A percentile compares a stretch with the other conserved stretches of the same genome.
phyloP scores from a whole-genome alignment of 805 yeast genomes.

The Yamadazyma paraphyllophila region DNA sequence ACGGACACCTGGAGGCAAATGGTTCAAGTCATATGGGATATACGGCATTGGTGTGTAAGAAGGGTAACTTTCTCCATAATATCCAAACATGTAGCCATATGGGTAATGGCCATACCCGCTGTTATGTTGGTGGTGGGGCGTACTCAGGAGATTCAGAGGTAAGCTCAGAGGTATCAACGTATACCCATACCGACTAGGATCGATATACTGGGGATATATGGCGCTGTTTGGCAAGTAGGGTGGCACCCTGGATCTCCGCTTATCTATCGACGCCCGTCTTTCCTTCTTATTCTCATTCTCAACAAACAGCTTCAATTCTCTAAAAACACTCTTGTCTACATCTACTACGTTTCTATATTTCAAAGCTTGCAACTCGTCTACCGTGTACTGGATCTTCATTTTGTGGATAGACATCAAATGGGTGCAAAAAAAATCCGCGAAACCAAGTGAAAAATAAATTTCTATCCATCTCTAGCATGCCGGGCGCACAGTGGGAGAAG shows the following conservation, averaged over 20 bases:
- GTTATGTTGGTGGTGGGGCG: too few relatives aligned
- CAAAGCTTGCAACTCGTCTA: background rate
- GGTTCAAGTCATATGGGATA: background rate
- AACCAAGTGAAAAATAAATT: background rate
- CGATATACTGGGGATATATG: too few relatives aligned
- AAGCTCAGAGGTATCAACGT: too few relatives aligned
- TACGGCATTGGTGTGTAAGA: background rate
- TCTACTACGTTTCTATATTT: background rate
- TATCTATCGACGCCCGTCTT: too few relatives aligned
- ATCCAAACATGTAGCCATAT: too few relatives aligned
- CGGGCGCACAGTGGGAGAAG: conserved; percentile 53
- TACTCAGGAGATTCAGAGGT: too few relatives aligned
- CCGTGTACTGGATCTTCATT: background rate
- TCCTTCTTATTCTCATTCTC: background rate
- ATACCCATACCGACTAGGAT: too few relatives aligned
- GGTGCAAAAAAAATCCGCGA: conserved; percentile 3
- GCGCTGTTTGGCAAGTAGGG: too few relatives aligned
- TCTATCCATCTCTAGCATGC: too few relatives aligned
- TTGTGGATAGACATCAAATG: background rate
- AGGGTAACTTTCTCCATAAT: too few relatives aligned
- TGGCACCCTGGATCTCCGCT: too few relatives aligned
- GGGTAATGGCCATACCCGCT: too few relatives aligned
- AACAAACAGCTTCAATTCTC: background rate
- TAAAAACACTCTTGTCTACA: background rate
- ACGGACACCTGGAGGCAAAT: conserved; percentile 11